These are phyloP conservation scores for Aspergillus sergii DNA, from an alignment of 2,329 filamentous ascomycete genomes.

Conservation along the genomic window DNA sequence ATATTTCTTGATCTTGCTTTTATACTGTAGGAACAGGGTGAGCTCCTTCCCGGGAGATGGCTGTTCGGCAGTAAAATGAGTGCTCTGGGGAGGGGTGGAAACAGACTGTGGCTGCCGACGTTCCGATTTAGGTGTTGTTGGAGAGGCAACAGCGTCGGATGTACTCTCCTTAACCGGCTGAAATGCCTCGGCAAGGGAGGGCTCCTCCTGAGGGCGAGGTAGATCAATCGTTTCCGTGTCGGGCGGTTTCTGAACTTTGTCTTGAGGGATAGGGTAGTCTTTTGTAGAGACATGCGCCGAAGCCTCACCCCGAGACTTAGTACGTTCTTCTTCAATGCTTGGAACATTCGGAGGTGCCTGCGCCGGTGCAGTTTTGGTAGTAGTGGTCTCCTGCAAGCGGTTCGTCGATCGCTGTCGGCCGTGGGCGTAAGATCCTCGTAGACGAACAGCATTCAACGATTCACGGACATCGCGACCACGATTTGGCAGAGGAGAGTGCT, in stretches of 20 bases:
- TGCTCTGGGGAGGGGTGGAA: constrained; percentile 49
- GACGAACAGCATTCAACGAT: constrained; percentile 73
- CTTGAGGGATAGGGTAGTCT: constrained; percentile 52
- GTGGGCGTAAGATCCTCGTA: constrained; percentile 58
- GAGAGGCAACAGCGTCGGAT: constrained; percentile 20
- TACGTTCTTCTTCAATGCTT: constrained; percentile 52
- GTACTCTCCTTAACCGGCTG: constrained; percentile 34
- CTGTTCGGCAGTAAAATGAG: constrained; percentile 61
- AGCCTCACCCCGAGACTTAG: constrained; percentile 38
- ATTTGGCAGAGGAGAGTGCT: constrained; percentile 65
- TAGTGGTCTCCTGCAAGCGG: constrained; percentile 61
- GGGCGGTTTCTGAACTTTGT: constrained; percentile 56
- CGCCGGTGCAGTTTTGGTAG: constrained; percentile 55
- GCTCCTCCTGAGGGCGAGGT: constrained; percentile 39
- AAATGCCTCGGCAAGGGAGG: constrained; percentile 38
- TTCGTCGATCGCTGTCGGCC: constrained; percentile 55
- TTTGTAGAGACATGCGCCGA: constrained; percentile 17
- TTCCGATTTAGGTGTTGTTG: constrained; percentile 31
- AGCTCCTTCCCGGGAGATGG: constrained; percentile 79
- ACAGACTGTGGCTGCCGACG: constrained; percentile 24
- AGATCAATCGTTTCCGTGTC: constrained; percentile 57
- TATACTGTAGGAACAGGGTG: constrained; percentile 93
- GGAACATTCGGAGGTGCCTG: constrained; percentile 56
- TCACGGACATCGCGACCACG: constrained; percentile 75
- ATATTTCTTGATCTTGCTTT: constrained; percentile 96